A percentile compares a stretch with the other conserved stretches of the same genome.
phyloP scores from a whole-genome alignment of 495 filamentous ascomycete species.

The Aspergillus baeticus region DNA sequence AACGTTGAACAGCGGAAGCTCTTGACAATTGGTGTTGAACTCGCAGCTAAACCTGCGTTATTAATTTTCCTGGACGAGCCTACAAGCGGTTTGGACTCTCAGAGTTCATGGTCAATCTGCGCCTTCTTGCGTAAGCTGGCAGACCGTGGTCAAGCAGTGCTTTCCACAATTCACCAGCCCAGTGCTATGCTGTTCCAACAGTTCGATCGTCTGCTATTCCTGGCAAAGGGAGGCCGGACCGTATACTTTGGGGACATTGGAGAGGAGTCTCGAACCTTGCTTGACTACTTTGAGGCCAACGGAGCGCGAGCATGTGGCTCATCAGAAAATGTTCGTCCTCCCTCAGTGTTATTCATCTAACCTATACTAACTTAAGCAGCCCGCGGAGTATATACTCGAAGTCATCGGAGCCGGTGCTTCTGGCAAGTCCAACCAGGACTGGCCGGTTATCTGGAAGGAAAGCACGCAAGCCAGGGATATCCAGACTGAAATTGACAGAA shows the following conservation, averaged over 20 bases:
- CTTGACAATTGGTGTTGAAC: conserved; percentile 86
- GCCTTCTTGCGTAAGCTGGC: conserved; percentile 82
- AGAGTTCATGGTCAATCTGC: conserved; percentile 84
- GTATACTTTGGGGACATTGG: conserved; percentile 94
- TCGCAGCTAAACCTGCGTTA: conserved; percentile 87
- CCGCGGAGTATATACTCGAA: conserved; percentile 92
- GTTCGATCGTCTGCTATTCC: conserved; percentile 85
- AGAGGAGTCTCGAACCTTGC: conserved; percentile 65
- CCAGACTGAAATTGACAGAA: conserved; percentile 61
- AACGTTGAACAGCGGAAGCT: conserved; percentile 93
- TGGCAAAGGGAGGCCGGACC: conserved; percentile 75
- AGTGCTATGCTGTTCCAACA: conserved; percentile 88
- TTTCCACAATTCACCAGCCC: conserved; percentile 94
- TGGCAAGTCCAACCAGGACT: conserved; percentile 78
- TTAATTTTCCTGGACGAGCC: conserved; percentile 95
- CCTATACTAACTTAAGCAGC: conserved; percentile 33
- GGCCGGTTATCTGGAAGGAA: conserved; percentile 72
- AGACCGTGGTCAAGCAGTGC: conserved; percentile 81
- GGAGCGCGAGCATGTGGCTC: conserved; percentile 67
- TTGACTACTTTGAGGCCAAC: conserved; percentile 74
- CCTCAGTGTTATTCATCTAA: no score
- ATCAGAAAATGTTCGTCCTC: conserved; percentile 69
- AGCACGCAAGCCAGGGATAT: conserved; percentile 65
- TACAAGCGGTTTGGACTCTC: conserved; percentile 80
- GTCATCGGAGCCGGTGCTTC: conserved; percentile 57